Evolutionary conservation across 345 rosid species (phyloP).

Genomic region (Sonneratia caseolaris): DNA sequence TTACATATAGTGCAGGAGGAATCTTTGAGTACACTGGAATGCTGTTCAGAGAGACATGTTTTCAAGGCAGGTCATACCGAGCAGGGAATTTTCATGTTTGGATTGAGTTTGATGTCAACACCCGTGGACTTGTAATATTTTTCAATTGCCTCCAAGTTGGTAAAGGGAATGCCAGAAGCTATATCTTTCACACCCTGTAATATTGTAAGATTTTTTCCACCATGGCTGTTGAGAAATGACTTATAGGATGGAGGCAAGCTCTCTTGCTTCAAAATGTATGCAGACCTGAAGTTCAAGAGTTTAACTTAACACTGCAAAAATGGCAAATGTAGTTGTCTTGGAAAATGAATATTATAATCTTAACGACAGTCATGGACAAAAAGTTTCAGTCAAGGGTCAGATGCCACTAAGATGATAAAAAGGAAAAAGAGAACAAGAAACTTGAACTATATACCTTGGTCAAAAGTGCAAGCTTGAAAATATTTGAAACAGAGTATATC

Average conservation of each 20-base stretch:
- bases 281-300: conserved; percentile 47
- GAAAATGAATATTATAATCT: neutral
- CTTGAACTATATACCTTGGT: neutral
- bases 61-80: conserved; percentile 35
- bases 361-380: neutral
- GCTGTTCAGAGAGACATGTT: neutral
- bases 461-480: neutral
- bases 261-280: conserved; percentile 80
- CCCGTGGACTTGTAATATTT: conserved; percentile 59
- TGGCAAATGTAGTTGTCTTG: neutral
- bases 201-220: conserved; percentile 62
- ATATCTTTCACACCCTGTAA: conserved; percentile 74
- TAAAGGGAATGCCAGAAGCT: conserved; percentile 51
- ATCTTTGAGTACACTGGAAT: neutral
- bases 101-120: conserved; percentile 67
- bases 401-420: neutral
- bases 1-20: neutral
- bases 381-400: neutral
- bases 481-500: neutral
- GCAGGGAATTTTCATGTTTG: conserved; percentile 76
- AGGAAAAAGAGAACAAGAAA: neutral
- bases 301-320: neutral
- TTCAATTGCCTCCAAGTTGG: conserved; percentile 57
- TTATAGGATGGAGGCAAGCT: conserved; percentile 85
- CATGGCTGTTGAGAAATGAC: conserved; percentile 84